Evolutionary conservation across 306 rosid species (phyloP).

Genomic region (Begonia peltatifolia): DNA sequence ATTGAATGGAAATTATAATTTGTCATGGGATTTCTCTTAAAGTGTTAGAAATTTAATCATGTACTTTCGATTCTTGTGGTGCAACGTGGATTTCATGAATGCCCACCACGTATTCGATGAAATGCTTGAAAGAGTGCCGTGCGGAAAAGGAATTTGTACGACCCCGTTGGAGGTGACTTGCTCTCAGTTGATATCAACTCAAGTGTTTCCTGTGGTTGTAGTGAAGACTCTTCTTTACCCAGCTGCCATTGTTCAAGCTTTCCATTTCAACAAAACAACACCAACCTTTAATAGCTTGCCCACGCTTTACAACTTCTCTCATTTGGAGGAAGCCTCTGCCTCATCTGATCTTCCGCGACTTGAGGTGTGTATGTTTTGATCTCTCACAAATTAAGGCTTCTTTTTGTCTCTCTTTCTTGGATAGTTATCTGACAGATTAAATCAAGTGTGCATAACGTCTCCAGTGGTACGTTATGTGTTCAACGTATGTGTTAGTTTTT

Average conservation of each 20-base stretch:
- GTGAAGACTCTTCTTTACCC: constrained; percentile 68
- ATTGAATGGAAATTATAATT: no score
- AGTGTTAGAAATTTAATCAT: not conserved
- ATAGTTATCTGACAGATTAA: no score
- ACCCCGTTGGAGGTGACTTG: constrained; percentile 65
- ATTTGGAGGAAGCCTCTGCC: constrained; percentile 15
- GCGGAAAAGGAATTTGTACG: constrained; percentile 44
- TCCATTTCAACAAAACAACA: constrained; percentile 16
- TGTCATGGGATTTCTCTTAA: no score
- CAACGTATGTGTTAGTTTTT: no score
- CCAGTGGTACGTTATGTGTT: no score
- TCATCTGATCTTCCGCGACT: constrained; percentile 49
- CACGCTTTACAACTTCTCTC: constrained; percentile 20
- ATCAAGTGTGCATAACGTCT: no score
- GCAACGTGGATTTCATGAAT: not conserved
- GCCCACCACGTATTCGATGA: not conserved
- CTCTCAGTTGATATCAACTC: constrained; percentile 49
- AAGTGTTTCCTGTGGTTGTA: constrained; percentile 27
- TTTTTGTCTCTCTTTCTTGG: no score
- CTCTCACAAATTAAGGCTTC: not conserved
- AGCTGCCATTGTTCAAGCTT: constrained; percentile 49
- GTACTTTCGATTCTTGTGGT: not conserved
- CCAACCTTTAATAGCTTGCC: constrained; percentile 32
- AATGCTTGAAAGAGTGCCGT: constrained; percentile 31
- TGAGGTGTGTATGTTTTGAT: constrained; percentile 34